Conservation (phyloP, 2,329 filamentous ascomycete genomes). For the Hypoxylon sp. region DNA sequence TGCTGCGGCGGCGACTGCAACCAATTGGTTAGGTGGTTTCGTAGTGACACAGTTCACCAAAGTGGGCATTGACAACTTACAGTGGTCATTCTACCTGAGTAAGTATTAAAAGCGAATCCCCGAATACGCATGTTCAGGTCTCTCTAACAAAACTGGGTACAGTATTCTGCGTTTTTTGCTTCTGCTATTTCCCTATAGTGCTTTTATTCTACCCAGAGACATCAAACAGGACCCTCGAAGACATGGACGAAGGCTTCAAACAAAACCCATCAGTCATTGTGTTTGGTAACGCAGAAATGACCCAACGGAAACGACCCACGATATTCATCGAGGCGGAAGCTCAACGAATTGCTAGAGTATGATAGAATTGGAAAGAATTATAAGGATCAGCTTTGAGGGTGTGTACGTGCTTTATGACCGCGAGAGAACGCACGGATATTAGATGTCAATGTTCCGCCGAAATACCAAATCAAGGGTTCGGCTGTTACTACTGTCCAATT, state of each 20-base stretch:
- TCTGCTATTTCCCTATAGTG: constrained; percentile 57
- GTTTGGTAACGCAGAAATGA: constrained; percentile 44
- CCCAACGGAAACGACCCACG: constrained; percentile 39
- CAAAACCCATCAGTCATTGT: constrained; percentile 47
- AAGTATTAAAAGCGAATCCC: constrained; percentile 36
- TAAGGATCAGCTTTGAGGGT: neutral
- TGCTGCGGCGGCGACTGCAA: constrained; percentile 61
- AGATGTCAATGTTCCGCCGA: neutral
- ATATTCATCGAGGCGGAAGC: constrained; percentile 43
- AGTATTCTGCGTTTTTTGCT: constrained; percentile 51
- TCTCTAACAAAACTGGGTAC: constrained; percentile 6
- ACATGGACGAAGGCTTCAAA: constrained; percentile 55
- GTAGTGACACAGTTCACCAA: constrained; percentile 63
- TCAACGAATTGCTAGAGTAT: constrained; percentile 36
- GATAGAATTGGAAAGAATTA: neutral
- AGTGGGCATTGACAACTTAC: constrained; percentile 58
- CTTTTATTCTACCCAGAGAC: constrained; percentile 65
- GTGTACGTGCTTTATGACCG: neutral
- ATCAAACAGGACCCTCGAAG: constrained; percentile 66
- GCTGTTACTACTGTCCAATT: constrained; percentile 35
- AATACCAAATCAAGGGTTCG: constrained; percentile 15
- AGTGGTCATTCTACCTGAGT: constrained; percentile 62
- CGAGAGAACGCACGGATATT: neutral
- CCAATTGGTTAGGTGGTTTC: constrained; percentile 62
- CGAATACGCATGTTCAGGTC: too few species aligned